Percentiles rank a stretch among this genome's conserved stretches.
Conservation (phyloP, 148 eudicot species). For the Euryodendron excelsum region DNA sequence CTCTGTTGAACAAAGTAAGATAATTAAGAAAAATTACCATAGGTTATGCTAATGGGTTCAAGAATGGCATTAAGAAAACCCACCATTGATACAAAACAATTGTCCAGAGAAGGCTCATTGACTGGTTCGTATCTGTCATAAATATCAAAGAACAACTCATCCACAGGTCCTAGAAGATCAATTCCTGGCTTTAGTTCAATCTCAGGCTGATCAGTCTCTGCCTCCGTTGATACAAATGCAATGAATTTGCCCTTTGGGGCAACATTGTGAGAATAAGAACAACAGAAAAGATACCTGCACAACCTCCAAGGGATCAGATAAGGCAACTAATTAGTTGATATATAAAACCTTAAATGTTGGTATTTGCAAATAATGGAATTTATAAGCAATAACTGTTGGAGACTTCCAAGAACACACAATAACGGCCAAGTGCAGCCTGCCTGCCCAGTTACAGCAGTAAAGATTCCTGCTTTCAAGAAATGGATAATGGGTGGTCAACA, state of each 20-base stretch:
- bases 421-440: too few relatives aligned
- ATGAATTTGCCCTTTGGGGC: slow-evolving; percentile 94
- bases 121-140: slow-evolving; percentile 92
- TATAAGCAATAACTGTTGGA: neutral
- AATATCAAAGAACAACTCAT: slow-evolving; percentile 82
- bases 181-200: slow-evolving; percentile 82
- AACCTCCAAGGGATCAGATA: neutral
- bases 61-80: slow-evolving; percentile 21
- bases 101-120: slow-evolving; percentile 84
- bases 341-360: neutral
- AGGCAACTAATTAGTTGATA: slow-evolving; percentile 8
- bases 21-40: neutral
- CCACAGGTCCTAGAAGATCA: slow-evolving; percentile 89
- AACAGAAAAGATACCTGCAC: slow-evolving; percentile 89
- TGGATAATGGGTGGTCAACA: too few relatives aligned
- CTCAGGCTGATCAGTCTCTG: slow-evolving; percentile 84
- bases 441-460: too few relatives aligned
- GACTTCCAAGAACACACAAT: neutral
- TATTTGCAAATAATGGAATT: neutral
- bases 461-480: too few relatives aligned
- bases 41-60: slow-evolving; percentile 13
- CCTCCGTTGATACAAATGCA: slow-evolving; percentile 96
- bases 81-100: slow-evolving; percentile 82
- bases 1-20: slow-evolving; percentile 48
- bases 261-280: slow-evolving; percentile 90